Percentiles rank a stretch among this genome's conserved stretches.
These are phyloP conservation scores for Penicillium fuscoglaucum DNA, from an alignment of 2,329 filamentous ascomycete genomes.

Conservation along the genomic window DNA sequence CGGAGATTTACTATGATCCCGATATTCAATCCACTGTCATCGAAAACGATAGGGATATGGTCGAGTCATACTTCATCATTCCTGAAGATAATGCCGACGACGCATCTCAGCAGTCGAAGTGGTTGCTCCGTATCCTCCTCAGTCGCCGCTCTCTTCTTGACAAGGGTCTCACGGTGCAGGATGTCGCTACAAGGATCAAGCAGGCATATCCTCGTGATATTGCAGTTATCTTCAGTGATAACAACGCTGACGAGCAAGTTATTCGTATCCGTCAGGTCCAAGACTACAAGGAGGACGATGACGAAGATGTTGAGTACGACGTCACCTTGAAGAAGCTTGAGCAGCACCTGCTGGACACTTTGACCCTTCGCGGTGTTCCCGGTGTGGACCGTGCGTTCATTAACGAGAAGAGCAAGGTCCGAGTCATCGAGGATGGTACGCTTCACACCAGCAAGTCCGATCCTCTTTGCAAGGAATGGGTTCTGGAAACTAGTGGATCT, in stretches of 20 bases:
- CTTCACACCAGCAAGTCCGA: conserved; percentile 74
- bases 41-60: conserved; percentile 84
- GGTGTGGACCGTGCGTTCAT: conserved; percentile 92
- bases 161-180: conserved; percentile 82
- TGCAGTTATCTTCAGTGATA: conserved; percentile 94
- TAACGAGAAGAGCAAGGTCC: conserved; percentile 72
- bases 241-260: conserved; percentile 93
- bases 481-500: conserved; percentile 91
- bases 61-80: conserved; percentile 95
- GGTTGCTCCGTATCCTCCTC: conserved; percentile 90
- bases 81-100: conserved; percentile 74
- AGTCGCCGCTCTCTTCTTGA: conserved; percentile 94
- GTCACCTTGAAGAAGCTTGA: conserved; percentile 90
- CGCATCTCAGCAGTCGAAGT: conserved; percentile 73
- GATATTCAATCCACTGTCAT: conserved; percentile 84
- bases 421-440: conserved; percentile 68
- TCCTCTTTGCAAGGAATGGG: conserved; percentile 82
- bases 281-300: conserved; percentile 69
- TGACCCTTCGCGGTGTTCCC: conserved; percentile 85
- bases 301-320: conserved; percentile 76
- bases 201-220: conserved; percentile 81
- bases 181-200: conserved; percentile 88
- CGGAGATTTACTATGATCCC: conserved; percentile 97
- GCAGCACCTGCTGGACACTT: conserved; percentile 83
- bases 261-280: conserved; percentile 85